phyloP scores from a whole-genome alignment of 495 filamentous ascomycete genomes.

The Penicillium herquei region DNA sequence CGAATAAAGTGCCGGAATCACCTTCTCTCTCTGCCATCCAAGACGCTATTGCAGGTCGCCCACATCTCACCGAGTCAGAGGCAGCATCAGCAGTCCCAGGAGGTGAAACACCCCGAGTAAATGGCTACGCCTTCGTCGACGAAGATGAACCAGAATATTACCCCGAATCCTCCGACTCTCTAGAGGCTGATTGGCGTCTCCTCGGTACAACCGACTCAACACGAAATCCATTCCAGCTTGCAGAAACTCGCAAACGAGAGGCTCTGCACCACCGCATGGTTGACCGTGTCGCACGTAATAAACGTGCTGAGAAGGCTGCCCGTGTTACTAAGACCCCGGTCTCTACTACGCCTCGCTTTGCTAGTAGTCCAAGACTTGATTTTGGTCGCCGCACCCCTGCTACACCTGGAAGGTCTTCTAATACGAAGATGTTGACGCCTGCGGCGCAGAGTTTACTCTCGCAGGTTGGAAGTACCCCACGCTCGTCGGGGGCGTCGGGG shows the following conservation, averaged over 20 bases:
- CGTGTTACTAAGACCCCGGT: constrained; percentile 53
- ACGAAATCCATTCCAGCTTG: constrained; percentile 80
- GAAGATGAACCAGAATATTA: constrained; percentile 69
- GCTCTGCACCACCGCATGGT: constrained; percentile 88
- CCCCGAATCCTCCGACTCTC: constrained; percentile 31
- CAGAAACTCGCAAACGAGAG: constrained; percentile 74
- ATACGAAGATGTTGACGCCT: constrained; percentile 53
- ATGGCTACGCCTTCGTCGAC: constrained; percentile 93
- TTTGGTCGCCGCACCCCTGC: constrained; percentile 55
- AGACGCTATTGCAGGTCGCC: constrained; percentile 80
- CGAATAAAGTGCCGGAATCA: constrained; percentile 55
- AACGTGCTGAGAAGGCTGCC: constrained; percentile 54
- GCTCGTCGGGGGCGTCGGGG: constrained; percentile 16
- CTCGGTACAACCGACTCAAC: constrained; percentile 61
- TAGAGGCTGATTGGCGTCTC: constrained; percentile 29
- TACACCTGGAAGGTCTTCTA: constrained; percentile 5
- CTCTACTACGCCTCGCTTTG: constrained; percentile 68
- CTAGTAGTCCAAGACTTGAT: constrained; percentile 66
- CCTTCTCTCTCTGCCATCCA: constrained; percentile 83
- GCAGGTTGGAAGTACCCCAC: constrained; percentile 54
- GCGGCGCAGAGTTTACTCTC: constrained; percentile 77
- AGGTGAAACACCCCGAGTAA: constrained; percentile 83
- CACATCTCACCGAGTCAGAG: constrained; percentile 63
- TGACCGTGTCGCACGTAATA: constrained; percentile 73
- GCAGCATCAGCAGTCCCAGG: constrained; percentile 50